These are phyloP conservation scores for Exophiala spinifera DNA, from an alignment of 2,329 filamentous ascomycete species.

Conservation along the genomic window DNA sequence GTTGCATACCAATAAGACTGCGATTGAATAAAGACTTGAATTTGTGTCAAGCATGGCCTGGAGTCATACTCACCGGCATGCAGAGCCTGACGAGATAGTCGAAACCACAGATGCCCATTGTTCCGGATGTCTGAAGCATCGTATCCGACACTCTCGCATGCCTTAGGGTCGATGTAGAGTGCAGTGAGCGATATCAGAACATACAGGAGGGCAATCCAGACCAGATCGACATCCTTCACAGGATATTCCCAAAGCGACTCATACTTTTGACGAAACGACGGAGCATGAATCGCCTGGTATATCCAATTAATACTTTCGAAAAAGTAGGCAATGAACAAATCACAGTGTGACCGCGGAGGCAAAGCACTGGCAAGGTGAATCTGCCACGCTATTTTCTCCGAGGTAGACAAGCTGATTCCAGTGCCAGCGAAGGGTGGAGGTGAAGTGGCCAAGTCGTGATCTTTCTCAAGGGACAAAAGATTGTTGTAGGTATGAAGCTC, in stretches of 20 bases:
- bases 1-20: conserved; percentile 36
- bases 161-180: conserved; percentile 30
- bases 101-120: conserved; percentile 32
- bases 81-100: conserved; percentile 33
- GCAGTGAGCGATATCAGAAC: conserved; percentile 33
- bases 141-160: conserved; percentile 16
- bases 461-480: background rate
- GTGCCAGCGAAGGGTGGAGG: background rate
- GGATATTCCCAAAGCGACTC: conserved; percentile 30
- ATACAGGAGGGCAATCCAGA: conserved; percentile 34
- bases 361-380: conserved; percentile 26
- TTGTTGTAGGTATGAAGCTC: background rate
- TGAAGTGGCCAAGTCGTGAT: background rate
- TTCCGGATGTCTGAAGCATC: conserved; percentile 22
- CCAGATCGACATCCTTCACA: conserved; percentile 32
- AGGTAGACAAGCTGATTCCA: background rate
- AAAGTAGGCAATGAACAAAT: conserved; percentile 32
- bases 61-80: conserved; percentile 33
- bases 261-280: conserved; percentile 30
- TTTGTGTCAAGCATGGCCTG: conserved; percentile 31
- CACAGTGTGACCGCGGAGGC: conserved; percentile 29
- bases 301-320: conserved; percentile 35
- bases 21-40: conserved; percentile 32
- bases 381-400: conserved; percentile 27
- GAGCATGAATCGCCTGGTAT: conserved; percentile 31